phyloP scores from a whole-genome alignment of 805 yeast species.

The Wickerhamiella sorbophila region DNA sequence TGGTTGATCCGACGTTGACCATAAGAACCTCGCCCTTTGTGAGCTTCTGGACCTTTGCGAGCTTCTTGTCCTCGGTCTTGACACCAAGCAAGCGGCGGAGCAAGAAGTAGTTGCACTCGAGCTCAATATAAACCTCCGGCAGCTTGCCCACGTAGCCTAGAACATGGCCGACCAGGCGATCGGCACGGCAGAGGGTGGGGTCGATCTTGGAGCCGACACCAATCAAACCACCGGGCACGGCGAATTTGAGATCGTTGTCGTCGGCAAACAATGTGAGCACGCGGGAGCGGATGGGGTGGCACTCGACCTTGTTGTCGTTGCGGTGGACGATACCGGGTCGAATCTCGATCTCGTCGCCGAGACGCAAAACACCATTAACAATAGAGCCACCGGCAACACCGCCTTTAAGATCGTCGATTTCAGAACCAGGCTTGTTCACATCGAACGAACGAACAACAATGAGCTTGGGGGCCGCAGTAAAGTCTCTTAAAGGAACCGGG shows the following conservation, averaged over 20 bases:
- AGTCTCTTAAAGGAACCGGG: slow-evolving; percentile 95
- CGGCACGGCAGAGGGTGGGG: slow-evolving; percentile 98
- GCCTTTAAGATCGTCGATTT: slow-evolving; percentile 91
- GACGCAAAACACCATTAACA: slow-evolving; percentile 87
- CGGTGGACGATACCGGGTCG: slow-evolving; percentile 98
- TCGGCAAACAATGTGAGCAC: slow-evolving; percentile 93
- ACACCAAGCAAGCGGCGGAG: slow-evolving; percentile 96
- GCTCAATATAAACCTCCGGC: slow-evolving; percentile 93
- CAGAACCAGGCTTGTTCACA: slow-evolving; percentile 98
- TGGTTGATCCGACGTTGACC: slow-evolving; percentile 99
- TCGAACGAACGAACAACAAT: slow-evolving; percentile 97
- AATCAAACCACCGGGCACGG: slow-evolving; percentile 99
- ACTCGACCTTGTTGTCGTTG: slow-evolving; percentile 75
- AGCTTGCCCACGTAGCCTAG: slow-evolving; percentile 94
- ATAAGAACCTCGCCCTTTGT: slow-evolving; percentile 90
- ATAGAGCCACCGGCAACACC: slow-evolving; percentile 99
- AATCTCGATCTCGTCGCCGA: slow-evolving; percentile 97
- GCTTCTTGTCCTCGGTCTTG: slow-evolving; percentile 93
- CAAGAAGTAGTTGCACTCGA: slow-evolving; percentile 92
- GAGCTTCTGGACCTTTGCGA: slow-evolving; percentile 90
- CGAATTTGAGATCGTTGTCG: slow-evolving; percentile 93
- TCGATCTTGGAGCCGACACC: slow-evolving; percentile 99
- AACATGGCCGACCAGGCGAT: slow-evolving; percentile 97
- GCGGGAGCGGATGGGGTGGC: slow-evolving; percentile 89
- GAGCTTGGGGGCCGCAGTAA: slow-evolving; percentile 81